Evolutionary conservation across 2,329 filamentous ascomycete genomes (phyloP), one percentile per base, ranked within the genome.

Genomic region (Aspergillus novofumigatus): DNA sequence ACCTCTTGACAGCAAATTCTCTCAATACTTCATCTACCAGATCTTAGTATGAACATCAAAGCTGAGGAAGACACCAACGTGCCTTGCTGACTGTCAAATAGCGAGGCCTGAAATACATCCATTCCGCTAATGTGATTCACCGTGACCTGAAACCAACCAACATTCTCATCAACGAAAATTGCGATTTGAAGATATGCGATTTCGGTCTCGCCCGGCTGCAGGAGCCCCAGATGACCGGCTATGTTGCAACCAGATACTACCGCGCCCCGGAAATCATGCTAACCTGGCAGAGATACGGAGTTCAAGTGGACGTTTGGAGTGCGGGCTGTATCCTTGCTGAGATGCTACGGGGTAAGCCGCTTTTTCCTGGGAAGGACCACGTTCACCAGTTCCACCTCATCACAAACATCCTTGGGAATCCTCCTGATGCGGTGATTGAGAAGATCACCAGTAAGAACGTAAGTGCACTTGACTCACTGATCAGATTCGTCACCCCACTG

Each of bases 351-450:
- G 93, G 94, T 72, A 97, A 97, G 80, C 94, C 94, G 29, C 80
- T 99, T 23, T 99, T 99, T 82, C 94, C 94, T 0, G 94, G 94
- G 73, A 97, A 97, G 80, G 94, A 99, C 72, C 94, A 99, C 72
- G 94, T 97, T 76, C 96, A 99, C 79, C 94, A 99, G 75, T 97
- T 99, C 77, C 97, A 92, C 65, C 97, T 97, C 81, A 99, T 97
- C 75, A 97, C 94, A 14, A 94, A 97, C 74, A 83, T 97, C 38
- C 84, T 99, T 42, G 94, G 94, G 49, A 97, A 93, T 42, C 94
- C 94, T 10, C 94, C 94, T 29, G 91, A 96, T 75, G 94, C 97
- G 82, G 94, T 99, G 68, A 97, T 97, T 74, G 89, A 96, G 79
- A 96, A 91, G 49, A 97, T 99, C 74, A 95, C 92, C 66, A 97